Conservation (phyloP, 495 filamentous ascomycete genomes). For the Parachaetomium inaequale region DNA sequence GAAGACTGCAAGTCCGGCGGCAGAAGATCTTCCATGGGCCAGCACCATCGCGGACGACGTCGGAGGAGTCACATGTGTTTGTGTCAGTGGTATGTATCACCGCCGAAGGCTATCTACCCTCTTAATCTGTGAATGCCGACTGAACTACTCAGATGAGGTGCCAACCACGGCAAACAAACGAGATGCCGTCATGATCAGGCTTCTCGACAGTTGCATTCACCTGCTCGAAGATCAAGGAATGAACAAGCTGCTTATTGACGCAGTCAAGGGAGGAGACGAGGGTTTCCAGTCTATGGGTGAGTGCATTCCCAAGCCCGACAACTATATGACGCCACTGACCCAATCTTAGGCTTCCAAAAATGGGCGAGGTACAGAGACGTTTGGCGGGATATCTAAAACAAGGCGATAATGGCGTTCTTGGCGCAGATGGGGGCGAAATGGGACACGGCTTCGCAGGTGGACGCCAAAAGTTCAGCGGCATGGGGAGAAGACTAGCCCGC, state of each 20-base stretch:
- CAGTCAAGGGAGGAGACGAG: slow-evolving; percentile 42
- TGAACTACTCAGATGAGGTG: slow-evolving; percentile 30
- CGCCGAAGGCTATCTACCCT: neutral
- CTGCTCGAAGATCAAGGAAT: slow-evolving; percentile 38
- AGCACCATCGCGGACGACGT: slow-evolving; percentile 51
- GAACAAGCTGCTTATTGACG: slow-evolving; percentile 45
- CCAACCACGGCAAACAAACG: slow-evolving; percentile 34
- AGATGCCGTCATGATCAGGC: slow-evolving; percentile 45
- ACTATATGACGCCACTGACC: neutral
- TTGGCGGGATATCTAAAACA: slow-evolving; percentile 38
- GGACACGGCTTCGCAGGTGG: no score
- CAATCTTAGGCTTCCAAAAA: slow-evolving; percentile 43
- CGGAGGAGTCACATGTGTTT: slow-evolving; percentile 59
- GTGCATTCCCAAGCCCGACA: slow-evolving; percentile 1
- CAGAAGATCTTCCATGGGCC: slow-evolving; percentile 59
- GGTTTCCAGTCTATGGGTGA: slow-evolving; percentile 47
- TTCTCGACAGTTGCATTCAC: slow-evolving; percentile 44
- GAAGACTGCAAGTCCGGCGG: slow-evolving; percentile 49
- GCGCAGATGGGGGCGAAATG: neutral
- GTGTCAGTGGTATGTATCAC: slow-evolving; percentile 47
- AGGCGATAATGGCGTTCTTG: neutral
- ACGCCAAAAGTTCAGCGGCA: neutral
- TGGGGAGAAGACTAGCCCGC: neutral
- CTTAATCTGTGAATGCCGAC: neutral
- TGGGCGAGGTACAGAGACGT: slow-evolving; percentile 49